Percentiles rank a stretch among this genome's conserved stretches.
Conservation (phyloP, 352 stramenopile species). For the Phytophthora macrochlamydospora region DNA sequence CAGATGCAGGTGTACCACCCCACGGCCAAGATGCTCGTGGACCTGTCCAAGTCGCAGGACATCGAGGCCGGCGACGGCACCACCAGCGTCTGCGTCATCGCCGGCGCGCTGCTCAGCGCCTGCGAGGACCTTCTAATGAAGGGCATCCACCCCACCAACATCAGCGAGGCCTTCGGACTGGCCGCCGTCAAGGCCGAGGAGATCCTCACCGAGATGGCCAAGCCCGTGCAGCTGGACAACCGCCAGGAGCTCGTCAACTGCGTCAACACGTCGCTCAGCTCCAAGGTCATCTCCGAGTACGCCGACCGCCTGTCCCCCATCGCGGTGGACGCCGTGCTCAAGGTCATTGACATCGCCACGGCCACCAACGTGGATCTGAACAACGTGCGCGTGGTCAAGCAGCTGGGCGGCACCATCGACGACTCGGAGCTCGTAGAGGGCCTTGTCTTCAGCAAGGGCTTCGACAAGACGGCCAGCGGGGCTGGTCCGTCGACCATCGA, state of each 20-base stretch:
- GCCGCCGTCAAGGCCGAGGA: slow-evolving; percentile 90
- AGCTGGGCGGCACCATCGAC: slow-evolving; percentile 98
- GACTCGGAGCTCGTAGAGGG: slow-evolving; percentile 98
- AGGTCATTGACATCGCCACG: slow-evolving; percentile 93
- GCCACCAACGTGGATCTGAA: slow-evolving; percentile 98
- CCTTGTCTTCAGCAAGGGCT: slow-evolving; percentile 98
- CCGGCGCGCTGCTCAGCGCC: slow-evolving; percentile 97
- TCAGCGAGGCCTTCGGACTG: slow-evolving; percentile 96
- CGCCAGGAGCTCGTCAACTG: slow-evolving; percentile 96
- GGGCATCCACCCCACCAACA: slow-evolving; percentile 98
- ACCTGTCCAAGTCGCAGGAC: slow-evolving; percentile 99
- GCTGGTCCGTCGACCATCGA: slow-evolving; percentile 83
- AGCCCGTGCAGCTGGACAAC: slow-evolving; percentile 94
- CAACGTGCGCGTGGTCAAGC: slow-evolving; percentile 98
- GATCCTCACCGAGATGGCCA: slow-evolving; percentile 91
- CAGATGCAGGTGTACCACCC: slow-evolving; percentile 99
- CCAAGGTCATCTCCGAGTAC: slow-evolving; percentile 98
- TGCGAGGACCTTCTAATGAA: slow-evolving; percentile 93
- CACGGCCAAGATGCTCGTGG: slow-evolving; percentile 99
- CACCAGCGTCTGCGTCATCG: slow-evolving; percentile 98
- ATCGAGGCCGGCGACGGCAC: slow-evolving; percentile 99
- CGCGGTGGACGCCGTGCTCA: slow-evolving; percentile 98
- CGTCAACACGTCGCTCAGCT: slow-evolving; percentile 98
- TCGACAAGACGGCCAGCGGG: slow-evolving; percentile 76
- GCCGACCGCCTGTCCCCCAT: slow-evolving; percentile 97